Conservation (phyloP, 371 early-diverging fungal species). For the Globomyces sp. region DNA sequence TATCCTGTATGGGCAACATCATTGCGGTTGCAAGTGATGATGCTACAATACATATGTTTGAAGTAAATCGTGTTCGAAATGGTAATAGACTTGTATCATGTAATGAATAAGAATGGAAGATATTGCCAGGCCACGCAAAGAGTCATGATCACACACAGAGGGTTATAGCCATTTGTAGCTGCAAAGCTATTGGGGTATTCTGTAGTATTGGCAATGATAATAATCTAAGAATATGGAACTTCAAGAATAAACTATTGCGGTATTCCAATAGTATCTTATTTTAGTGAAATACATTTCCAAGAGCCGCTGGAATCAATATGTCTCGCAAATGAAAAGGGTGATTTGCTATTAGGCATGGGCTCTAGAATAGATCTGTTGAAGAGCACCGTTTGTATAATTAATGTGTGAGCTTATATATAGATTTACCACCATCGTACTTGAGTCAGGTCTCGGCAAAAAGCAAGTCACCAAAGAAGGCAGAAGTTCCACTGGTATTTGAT, state of each 20-base stretch:
- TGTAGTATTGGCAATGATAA: constrained; percentile 37
- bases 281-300: constrained; percentile 45
- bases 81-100: not conserved
- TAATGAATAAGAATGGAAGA: constrained; percentile 29
- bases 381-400: not conserved
- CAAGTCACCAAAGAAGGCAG: not conserved
- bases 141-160: constrained; percentile 49
- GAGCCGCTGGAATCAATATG: constrained; percentile 39
- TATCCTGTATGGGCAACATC: constrained; percentile 30
- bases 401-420: not conserved
- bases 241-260: constrained; percentile 41
- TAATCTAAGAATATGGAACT: constrained; percentile 48
- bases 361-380: constrained; percentile 48
- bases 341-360: constrained; percentile 42
- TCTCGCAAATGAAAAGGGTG: constrained; percentile 35
- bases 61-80: constrained; percentile 15
- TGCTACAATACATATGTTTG: constrained; percentile 38
- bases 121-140: constrained; percentile 33
- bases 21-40: constrained; percentile 43
- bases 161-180: constrained; percentile 33
- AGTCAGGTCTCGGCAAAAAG: not conserved
- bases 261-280: no score
- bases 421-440: constrained; percentile 3
- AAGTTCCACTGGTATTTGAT: constrained; percentile 3
- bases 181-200: constrained; percentile 37